Conservation (phyloP, 192 early-diverging fungal species). For the Funneliformis mosseae region DNA sequence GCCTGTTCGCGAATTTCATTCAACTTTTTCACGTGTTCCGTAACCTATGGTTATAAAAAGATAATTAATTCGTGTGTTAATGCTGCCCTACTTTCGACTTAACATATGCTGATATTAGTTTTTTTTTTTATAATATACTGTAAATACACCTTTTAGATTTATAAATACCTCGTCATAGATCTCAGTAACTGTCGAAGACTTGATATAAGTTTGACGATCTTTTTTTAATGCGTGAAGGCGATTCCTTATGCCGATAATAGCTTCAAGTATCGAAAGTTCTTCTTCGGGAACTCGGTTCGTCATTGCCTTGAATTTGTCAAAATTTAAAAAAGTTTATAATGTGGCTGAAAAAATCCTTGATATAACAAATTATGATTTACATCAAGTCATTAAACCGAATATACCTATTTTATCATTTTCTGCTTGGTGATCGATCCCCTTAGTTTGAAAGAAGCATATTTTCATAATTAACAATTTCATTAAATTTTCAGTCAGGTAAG, state of each 20-base stretch:
- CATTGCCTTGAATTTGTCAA: slow-evolving; percentile 4
- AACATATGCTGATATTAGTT: neutral
- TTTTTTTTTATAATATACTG: neutral
- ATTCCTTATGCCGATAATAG: slow-evolving; percentile 68
- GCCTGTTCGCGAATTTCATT: slow-evolving; percentile 27
- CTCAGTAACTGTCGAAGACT: slow-evolving; percentile 61
- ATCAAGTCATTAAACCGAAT: too few species aligned
- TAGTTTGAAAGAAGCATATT: too few species aligned
- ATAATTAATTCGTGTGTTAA: neutral
- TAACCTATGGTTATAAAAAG: slow-evolving; percentile 2
- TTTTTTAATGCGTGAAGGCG: slow-evolving; percentile 73
- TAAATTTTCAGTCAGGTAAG: too few species aligned
- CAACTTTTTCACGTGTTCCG: slow-evolving; percentile 52
- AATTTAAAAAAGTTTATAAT: too few species aligned
- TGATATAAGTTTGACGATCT: slow-evolving; percentile 69
- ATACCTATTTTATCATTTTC: too few species aligned
- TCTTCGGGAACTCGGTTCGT: slow-evolving; percentile 46
- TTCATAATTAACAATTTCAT: too few species aligned
- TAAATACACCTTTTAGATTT: slow-evolving; percentile 46
- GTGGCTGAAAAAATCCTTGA: too few species aligned
- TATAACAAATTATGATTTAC: too few species aligned
- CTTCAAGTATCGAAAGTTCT: slow-evolving; percentile 69
- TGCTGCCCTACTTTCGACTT: neutral
- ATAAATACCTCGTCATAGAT: slow-evolving; percentile 64
- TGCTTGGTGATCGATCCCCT: too few species aligned